These are phyloP conservation scores for Russula lepida DNA, from an alignment of 768 basidiomycete species.

Conservation along the genomic window DNA sequence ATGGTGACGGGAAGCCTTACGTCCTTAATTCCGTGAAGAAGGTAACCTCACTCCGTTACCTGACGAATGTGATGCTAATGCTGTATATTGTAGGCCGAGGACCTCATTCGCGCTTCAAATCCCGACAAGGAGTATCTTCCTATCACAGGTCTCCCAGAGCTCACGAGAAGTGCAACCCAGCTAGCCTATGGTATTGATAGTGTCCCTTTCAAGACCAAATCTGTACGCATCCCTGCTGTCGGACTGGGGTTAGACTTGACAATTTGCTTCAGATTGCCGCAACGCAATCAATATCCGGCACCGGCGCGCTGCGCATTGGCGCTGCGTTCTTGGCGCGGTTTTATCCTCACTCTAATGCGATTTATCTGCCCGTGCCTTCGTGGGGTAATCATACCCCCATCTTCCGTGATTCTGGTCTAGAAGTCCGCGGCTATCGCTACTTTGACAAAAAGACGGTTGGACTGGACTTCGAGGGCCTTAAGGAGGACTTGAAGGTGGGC, in stretches of 20 bases:
- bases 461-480: constrained; percentile 85
- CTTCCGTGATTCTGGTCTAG: constrained; percentile 89
- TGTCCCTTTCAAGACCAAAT: constrained; percentile 55
- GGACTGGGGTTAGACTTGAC: background rate
- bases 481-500: constrained; percentile 73
- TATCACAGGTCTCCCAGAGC: constrained; percentile 83
- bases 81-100: constrained; percentile 54
- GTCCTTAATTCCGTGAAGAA: constrained; percentile 84
- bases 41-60: constrained; percentile 33
- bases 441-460: constrained; percentile 90
- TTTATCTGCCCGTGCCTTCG: constrained; percentile 88
- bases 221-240: constrained; percentile 38
- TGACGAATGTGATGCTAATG: background rate
- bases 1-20: constrained; percentile 91
- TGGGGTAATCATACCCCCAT: constrained; percentile 97
- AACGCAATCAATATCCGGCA: constrained; percentile 95
- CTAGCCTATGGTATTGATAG: constrained; percentile 87
- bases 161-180: constrained; percentile 79
- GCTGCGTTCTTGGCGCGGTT: constrained; percentile 85
- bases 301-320: constrained; percentile 93
- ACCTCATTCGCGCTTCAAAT: constrained; percentile 50
- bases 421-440: constrained; percentile 89
- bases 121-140: constrained; percentile 95
- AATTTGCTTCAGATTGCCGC: constrained; percentile 52
- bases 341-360: constrained; percentile 77